Evolutionary conservation across 148 eudicot species (phyloP), one percentile per base, ranked within the genome.

Genomic region (Fagopyrum homotropicum): DNA sequence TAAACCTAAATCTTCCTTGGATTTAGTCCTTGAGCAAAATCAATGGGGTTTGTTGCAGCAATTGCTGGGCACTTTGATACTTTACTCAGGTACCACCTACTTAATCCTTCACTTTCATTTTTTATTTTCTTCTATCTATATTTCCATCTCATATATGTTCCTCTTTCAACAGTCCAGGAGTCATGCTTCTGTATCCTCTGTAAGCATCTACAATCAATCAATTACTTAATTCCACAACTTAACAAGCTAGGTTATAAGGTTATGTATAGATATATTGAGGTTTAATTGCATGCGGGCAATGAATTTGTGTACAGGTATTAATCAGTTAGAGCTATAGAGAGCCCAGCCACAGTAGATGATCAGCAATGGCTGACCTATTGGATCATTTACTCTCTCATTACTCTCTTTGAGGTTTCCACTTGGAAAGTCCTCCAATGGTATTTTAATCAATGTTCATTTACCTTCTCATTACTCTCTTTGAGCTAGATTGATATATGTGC

Each of bases 301-400:
- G 26, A 19, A 29, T 15, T 72, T 12, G 7, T 45, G 17, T 29
- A 4, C 72, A 93, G 94, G 70, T 93, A 93, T 72, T 93, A 97
- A 22, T 93, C 98, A 35, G 85, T 93, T 71, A 82, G 81, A 82
- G 98, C 98, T 54, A 93, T 93, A 43, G 98, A 93, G 88, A 88
- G 84, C 35, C 89, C 83, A 78, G 88, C 97, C 15, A 77, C 89
- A 11, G 80, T 80, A n/a, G 97, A 93, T 69, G 97, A 93, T 76
- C 89, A 89, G 70, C 97, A 93, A 77, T 93, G 98, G 98, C 94
- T 93, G 51, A 93, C 98, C 11, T 93, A 93, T 79, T 93, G 98
- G 98, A 80, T 93, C 76, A 79, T 93, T 50, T 91, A 93, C 76
- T 93, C 98, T 7, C 79, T 91, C 83, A 89, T 93, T 30, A 87